Evolutionary conservation across 164 flowering plant genomes (phyloP), one percentile per base, ranked within the genome.

Genomic region (Stephania cephalantha): DNA sequence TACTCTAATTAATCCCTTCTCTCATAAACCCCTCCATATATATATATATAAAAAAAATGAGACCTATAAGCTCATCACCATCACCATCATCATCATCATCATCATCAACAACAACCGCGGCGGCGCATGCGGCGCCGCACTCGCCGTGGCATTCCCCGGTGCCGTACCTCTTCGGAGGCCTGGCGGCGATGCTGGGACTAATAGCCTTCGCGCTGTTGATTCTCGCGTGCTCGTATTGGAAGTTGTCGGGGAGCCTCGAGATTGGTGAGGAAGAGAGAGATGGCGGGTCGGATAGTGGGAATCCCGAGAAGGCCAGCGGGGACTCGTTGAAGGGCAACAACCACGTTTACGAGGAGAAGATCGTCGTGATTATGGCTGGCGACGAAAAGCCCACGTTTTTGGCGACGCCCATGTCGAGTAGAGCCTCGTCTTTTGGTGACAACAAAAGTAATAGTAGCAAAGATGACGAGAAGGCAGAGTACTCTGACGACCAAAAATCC

Each of bases 101-200:
- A 20, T 4, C 68, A 1, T 50, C 71, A 20, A 35, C 79, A 13
- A 71, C 79, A 7, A 9, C 74, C 4, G 2, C 66, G 22, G 20
- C 71, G 66, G 46, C 73, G 20, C 42, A 35, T 35, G 42, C 42
- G 18, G 77, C 7, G 9, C 83, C 65, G 44, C 86, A 83, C 79
- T 84, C 95, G 1, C 88, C 90, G 67, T 89, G 94, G 97, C 92
- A 90, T 80, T 91, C 97, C 4, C 97, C 97, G 15, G 90, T 92
- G 42, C 97, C 97, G 4, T 92, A 92, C 83, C 85, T 92, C n/a
- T 92, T 92, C 75, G 92, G 95, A 0, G 97, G 95, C 7, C 58
- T 91, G 48, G 94, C 97, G 2, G 97, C 93, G 58, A 88, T 90
- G 93, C 75, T 92, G 30, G 96, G 93, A n/a, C 86, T 92, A 55